Base-by-base conservation (phyloP, 805 yeast species). In the Candida tammaniensis region DNA sequence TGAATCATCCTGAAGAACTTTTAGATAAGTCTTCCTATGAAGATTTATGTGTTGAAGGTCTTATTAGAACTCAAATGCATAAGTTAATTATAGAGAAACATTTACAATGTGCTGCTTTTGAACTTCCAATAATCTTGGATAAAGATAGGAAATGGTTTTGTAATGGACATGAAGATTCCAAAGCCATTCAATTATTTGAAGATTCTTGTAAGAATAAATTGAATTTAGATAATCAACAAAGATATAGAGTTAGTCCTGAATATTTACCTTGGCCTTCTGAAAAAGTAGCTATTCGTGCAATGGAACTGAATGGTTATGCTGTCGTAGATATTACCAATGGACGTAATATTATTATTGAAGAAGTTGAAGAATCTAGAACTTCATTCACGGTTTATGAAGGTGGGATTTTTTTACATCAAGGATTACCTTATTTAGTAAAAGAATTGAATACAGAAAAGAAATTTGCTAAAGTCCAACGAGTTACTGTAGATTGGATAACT, bases 51-150 rank as follows among this genome's bases (percentile, higher is more conserved):
- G 68, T 67, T 3, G 59, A 49, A 5, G 61, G 66, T 0, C 46
- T 67, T 17, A 42, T 64, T 27, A 64, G 59, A 15, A 48, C 55
- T 21, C 55, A 58, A 2, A 54, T 60, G 40, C 55, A 56, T 42
- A 53, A 55, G 31, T 44, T 63, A 30, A 76, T 89, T 1, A 52
- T 85, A 40, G 91, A 86, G 43, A 80, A 83, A 24, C 98, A 93
- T 62, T 55, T 89, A 15, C 98, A 89, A 51, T 93, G 98, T 68
- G 96, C 98, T 0, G 95, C 96, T 0, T 84, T 77, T 55, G 98
- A 91, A 51, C 47, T 76, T 17, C 93, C 96, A 0, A 62, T 91
- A 6, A 55, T 55, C 20, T 47, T 77, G 8, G 68, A 64, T 1
- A 52, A 61, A 3, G 96, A 86, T 44, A 44, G 55, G 2, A 52